These are phyloP conservation scores for Tripterygium wilfordii DNA, from an alignment of 177 flowering plant genomes.

Conservation along the genomic window DNA sequence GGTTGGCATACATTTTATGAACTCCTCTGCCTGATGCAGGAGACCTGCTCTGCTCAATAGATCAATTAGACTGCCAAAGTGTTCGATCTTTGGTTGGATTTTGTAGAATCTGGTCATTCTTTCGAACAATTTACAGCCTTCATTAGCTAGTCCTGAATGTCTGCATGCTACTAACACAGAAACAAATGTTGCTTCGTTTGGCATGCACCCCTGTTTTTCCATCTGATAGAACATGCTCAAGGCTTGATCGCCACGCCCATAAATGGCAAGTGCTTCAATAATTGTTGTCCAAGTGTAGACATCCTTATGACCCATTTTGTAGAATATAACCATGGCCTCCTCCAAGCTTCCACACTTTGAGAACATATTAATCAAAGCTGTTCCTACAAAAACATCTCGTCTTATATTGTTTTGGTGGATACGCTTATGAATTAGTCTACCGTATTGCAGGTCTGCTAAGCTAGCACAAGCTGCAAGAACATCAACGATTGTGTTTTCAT, in stretches of 20 bases:
- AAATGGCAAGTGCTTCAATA: slow-evolving; percentile 26
- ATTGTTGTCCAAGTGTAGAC: slow-evolving; percentile 28
- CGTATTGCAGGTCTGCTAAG: slow-evolving; percentile 18
- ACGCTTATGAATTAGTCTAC: slow-evolving; percentile 11
- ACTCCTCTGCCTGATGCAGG: slow-evolving; percentile 19
- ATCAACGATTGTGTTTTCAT: slow-evolving; percentile 23
- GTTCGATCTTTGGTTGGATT: slow-evolving; percentile 21
- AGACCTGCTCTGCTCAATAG: slow-evolving; percentile 25
- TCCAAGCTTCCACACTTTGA: slow-evolving; percentile 30
- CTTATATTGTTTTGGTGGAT: slow-evolving; percentile 11
- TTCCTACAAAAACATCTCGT: slow-evolving; percentile 18
- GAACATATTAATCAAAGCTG: slow-evolving; percentile 29
- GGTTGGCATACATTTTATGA: slow-evolving; percentile 12
- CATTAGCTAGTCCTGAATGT: slow-evolving; percentile 23
- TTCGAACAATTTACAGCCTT: slow-evolving; percentile 25
- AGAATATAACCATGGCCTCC: slow-evolving; percentile 22
- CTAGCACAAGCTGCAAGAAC: slow-evolving; percentile 24
- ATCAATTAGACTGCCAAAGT: slow-evolving; percentile 23
- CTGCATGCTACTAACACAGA: slow-evolving; percentile 27
- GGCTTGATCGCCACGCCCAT: slow-evolving; percentile 24
- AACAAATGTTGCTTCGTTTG: slow-evolving; percentile 34
- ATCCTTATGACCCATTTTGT: slow-evolving; percentile 23
- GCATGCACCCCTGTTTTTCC: slow-evolving; percentile 21
- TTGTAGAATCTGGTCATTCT: slow-evolving; percentile 17
- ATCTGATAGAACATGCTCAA: slow-evolving; percentile 23